Percentiles rank a stretch among this genome's conserved stretches.
Evolutionary conservation across 2,329 filamentous ascomycete genomes (phyloP).

Genomic region (Sporothrix variecibatus): DNA sequence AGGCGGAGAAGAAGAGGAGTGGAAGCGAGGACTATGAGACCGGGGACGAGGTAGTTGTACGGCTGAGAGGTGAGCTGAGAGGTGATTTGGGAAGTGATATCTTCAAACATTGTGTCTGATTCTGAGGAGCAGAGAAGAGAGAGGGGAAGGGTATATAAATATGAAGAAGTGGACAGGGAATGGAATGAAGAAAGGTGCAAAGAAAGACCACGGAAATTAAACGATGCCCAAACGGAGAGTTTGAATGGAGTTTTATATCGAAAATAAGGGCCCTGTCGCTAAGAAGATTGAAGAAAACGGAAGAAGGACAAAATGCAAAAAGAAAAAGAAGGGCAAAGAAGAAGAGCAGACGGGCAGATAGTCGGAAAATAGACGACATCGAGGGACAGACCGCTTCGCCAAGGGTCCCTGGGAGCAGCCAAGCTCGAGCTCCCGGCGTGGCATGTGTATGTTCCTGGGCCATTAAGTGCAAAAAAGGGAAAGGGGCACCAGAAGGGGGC

Average conservation of each 20-base stretch:
- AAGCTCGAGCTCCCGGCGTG: neutral
- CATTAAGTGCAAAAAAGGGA: neutral
- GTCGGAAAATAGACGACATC: neutral
- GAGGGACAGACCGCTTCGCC: neutral
- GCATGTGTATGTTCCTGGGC: constrained; percentile 1
- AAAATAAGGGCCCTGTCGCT: neutral
- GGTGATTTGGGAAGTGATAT: constrained; percentile 1
- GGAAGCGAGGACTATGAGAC: constrained; percentile 21
- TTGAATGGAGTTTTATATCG: neutral
- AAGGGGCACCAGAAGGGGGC: neutral
- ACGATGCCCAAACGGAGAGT: neutral
- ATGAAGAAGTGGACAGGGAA: neutral
- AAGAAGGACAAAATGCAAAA: neutral
- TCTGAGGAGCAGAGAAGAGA: neutral
- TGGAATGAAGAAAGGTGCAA: neutral
- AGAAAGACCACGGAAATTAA: neutral
- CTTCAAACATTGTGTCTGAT: neutral
- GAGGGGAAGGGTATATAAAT: neutral
- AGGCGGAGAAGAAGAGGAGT: constrained; percentile 24
- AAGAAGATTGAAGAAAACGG: neutral
- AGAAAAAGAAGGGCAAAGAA: neutral
- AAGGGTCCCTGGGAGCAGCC: neutral
- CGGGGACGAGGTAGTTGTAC: constrained; percentile 26
- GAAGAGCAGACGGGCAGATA: neutral
- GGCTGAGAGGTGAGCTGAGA: constrained; percentile 3